These are phyloP conservation scores for Cladorrhinum sp. DNA, from an alignment of 2,329 filamentous ascomycete genomes.

Conservation along the genomic window DNA sequence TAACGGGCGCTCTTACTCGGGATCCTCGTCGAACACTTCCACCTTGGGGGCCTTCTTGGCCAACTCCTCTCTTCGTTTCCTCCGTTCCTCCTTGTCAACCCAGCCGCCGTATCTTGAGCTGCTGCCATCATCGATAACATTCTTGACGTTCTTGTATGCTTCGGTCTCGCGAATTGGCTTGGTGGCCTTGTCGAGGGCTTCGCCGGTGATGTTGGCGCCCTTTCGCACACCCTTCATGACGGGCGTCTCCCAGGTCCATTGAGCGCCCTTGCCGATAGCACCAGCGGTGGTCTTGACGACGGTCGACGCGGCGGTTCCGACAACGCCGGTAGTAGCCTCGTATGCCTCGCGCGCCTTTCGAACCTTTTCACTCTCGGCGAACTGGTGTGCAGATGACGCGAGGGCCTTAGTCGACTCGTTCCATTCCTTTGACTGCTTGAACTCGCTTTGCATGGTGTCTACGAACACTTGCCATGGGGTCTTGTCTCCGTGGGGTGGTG, in stretches of 20 bases:
- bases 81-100: constrained; percentile 93
- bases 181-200: constrained; percentile 90
- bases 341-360: constrained; percentile 83
- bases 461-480: constrained; percentile 98
- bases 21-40: constrained; percentile 76
- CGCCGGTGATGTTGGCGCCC: constrained; percentile 80
- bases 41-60: constrained; percentile 45
- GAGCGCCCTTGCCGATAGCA: constrained; percentile 83
- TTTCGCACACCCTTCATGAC: constrained; percentile 89
- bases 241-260: constrained; percentile 95
- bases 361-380: constrained; percentile 89
- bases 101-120: constrained; percentile 95
- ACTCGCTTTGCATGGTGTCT: constrained; percentile 90
- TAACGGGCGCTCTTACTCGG: constrained; percentile 62
- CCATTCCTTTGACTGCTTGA: constrained; percentile 98
- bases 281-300: constrained; percentile 83
- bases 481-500: constrained; percentile 96
- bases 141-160: constrained; percentile 89
- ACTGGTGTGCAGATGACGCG: constrained; percentile 82
- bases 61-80: constrained; percentile 71
- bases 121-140: constrained; percentile 95
- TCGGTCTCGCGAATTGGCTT: constrained; percentile 91
- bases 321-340: constrained; percentile 78
- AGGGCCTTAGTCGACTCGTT: constrained; percentile 97
- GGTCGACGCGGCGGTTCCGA: constrained; percentile 72